These are phyloP conservation scores for Entomortierella beljakovae DNA, from an alignment of 192 early-diverging fungal species.

Conservation along the genomic window DNA sequence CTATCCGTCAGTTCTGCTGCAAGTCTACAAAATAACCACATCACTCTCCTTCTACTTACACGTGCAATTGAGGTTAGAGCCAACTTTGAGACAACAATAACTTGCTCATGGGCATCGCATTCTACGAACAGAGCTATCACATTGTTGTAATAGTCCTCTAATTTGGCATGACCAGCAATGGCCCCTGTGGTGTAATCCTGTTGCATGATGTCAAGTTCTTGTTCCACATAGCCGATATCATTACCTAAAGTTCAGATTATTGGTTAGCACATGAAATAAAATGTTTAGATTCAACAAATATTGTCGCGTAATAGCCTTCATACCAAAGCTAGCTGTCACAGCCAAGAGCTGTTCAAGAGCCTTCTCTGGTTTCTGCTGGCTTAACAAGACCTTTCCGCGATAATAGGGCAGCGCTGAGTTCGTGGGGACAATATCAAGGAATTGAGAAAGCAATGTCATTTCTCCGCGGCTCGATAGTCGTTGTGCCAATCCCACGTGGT, in stretches of 20 bases:
- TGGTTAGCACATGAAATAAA: background rate
- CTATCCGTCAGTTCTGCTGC: background rate
- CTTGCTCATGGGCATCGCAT: constrained; percentile 25
- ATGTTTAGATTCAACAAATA: background rate
- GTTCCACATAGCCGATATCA: constrained; percentile 33
- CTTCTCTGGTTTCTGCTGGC: constrained; percentile 14
- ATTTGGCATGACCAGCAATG: constrained; percentile 31
- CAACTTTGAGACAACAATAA: constrained; percentile 23
- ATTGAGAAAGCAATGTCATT: constrained; percentile 22
- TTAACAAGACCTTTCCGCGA: constrained; percentile 35
- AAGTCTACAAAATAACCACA: background rate
- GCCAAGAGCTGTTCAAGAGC: constrained; percentile 38
- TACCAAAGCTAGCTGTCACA: constrained; percentile 44
- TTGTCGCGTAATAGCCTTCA: background rate
- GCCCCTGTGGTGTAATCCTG: constrained; percentile 24
- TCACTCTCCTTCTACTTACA: background rate
- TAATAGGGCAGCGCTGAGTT: constrained; percentile 37
- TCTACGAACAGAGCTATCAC: constrained; percentile 21
- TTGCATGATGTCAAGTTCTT: constrained; percentile 51
- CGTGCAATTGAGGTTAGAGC: constrained; percentile 17
- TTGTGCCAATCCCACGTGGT: constrained; percentile 39
- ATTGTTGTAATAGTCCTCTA: constrained; percentile 44
- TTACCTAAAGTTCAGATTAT: constrained; percentile 15
- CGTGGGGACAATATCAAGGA: constrained; percentile 28
- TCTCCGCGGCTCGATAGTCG: constrained; percentile 25